Evolutionary conservation across 148 eudicot species (phyloP), one percentile per base, ranked within the genome.

Genomic region (Rhododendron henanense): DNA sequence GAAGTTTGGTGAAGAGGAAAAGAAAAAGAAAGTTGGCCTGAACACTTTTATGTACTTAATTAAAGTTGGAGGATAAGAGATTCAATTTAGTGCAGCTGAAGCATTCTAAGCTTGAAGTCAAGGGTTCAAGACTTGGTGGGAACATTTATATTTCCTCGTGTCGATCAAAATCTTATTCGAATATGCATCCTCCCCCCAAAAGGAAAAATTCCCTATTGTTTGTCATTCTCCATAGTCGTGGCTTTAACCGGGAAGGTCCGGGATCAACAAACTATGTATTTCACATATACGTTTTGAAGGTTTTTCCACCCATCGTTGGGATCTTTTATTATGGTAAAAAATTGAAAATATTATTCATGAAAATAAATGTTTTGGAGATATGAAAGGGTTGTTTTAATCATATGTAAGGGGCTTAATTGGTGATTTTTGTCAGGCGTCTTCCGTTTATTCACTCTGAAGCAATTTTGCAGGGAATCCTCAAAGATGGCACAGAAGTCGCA

Each of bases 401-500:
- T 84, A 53, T 37, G 4, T 50, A n/a, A 51, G 35, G 48, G n/a
- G 7, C 41, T 11, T 37, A 69, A 6, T 74, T 55, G 15, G 8
- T 1, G 5, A 18, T 45, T 77, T 2, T 82, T 31, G 39, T 78
- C 48, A 65, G 21, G 13, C 16, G 18, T 74, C 71, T 55, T 81
- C 65, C 2, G 4, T 48, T 18, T 63, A 87, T 69, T 11, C 83
- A 85, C 35, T 74, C 10, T 14, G 37, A 41, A 85, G 31, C 18
- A 48, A 51, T 87, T 85, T 88, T 81, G 4, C 85, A 97, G 99
- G 99, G 99, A 67, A 83, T 82, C 86, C 94, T 95, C 18, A 94
- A 87, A 87, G 84, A 89, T 88, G 95, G 96, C 87, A 83, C 76
- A n/a, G 87, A 89, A 93, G 93, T 95, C 85, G 98, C 98, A 37